Percentiles rank a stretch among this genome's conserved stretches.
These are phyloP conservation scores for Microthyrium microscopicum DNA, from an alignment of 2,329 filamentous ascomycete genomes.

Conservation along the genomic window DNA sequence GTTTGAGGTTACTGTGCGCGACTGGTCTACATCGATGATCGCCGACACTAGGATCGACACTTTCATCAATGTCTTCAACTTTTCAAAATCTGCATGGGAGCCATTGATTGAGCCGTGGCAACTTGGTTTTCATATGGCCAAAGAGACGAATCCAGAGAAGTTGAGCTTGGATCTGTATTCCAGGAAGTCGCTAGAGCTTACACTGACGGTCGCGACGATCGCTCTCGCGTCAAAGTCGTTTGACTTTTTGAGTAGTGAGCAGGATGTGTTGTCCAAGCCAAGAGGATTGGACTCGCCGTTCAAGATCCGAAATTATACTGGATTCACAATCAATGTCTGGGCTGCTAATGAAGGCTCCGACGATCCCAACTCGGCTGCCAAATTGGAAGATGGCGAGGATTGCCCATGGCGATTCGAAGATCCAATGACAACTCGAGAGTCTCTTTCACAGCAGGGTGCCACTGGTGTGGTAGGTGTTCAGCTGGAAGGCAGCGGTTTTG, in stretches of 20 bases:
- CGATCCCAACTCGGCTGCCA: slow-evolving; percentile 53
- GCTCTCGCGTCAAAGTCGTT: slow-evolving; percentile 85
- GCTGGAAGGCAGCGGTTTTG: slow-evolving; percentile 87
- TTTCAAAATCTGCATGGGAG: slow-evolving; percentile 97
- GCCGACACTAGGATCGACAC: slow-evolving; percentile 84
- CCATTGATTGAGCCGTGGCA: slow-evolving; percentile 93
- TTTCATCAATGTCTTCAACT: slow-evolving; percentile 96
- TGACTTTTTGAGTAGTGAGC: slow-evolving; percentile 71
- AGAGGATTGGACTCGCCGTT: slow-evolving; percentile 85
- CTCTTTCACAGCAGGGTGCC: slow-evolving; percentile 66
- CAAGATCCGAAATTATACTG: slow-evolving; percentile 85
- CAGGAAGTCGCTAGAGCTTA: slow-evolving; percentile 79
- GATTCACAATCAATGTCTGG: slow-evolving; percentile 76
- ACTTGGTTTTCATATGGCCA: slow-evolving; percentile 76
- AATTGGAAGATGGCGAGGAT: slow-evolving; percentile 76
- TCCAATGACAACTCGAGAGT: slow-evolving; percentile 91
- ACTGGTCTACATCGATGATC: slow-evolving; percentile 80
- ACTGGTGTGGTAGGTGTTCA: slow-evolving; percentile 66
- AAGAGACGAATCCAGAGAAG: slow-evolving; percentile 55
- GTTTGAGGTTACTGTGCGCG: slow-evolving; percentile 67
- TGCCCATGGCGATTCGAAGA: slow-evolving; percentile 94
- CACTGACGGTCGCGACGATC: slow-evolving; percentile 83
- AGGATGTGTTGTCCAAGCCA: slow-evolving; percentile 87
- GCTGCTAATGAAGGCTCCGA: slow-evolving; percentile 50
- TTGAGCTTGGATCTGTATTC: slow-evolving; percentile 76